Conservation (phyloP, 1,139 yeast species). For the Chernovozyma aurita region DNA sequence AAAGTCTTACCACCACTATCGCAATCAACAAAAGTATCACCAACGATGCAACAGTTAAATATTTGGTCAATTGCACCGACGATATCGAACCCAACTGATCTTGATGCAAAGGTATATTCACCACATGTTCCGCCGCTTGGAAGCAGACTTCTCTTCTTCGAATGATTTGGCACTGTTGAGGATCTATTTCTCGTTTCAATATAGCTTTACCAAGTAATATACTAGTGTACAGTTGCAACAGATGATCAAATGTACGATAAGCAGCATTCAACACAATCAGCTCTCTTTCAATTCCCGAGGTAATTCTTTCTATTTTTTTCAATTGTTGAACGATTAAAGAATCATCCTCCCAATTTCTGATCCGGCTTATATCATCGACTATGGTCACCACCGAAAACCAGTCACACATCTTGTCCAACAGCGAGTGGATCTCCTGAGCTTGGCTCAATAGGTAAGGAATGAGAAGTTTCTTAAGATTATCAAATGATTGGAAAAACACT, state of each 20-base stretch:
- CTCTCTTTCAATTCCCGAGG: conserved; percentile 36
- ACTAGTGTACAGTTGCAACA: conserved; percentile 34
- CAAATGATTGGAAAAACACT: conserved; percentile 32
- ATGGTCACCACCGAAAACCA: conserved; percentile 18
- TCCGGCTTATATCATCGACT: conserved; percentile 25
- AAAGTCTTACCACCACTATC: conserved; percentile 22
- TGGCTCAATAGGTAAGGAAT: conserved; percentile 33
- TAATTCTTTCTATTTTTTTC: conserved; percentile 33
- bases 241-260: conserved; percentile 30
- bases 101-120: conserved; percentile 39
- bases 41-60: conserved; percentile 14
- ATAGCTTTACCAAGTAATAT: conserved; percentile 41
- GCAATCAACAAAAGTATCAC: conserved; percentile 12
- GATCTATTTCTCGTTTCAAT: conserved; percentile 31
- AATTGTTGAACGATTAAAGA: conserved; percentile 16
- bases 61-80: conserved; percentile 17
- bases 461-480: conserved; percentile 35
- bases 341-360: conserved; percentile 6
- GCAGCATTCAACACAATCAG: conserved; percentile 24
- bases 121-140: conserved; percentile 42
- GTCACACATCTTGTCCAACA: conserved; percentile 16
- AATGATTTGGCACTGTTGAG: conserved; percentile 30
- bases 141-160: conserved; percentile 37
- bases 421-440: conserved; percentile 24
- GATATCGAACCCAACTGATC: conserved; percentile 17